These are phyloP conservation scores for Leccinum broughii DNA, from an alignment of 768 basidiomycete genomes.

Conservation along the genomic window DNA sequence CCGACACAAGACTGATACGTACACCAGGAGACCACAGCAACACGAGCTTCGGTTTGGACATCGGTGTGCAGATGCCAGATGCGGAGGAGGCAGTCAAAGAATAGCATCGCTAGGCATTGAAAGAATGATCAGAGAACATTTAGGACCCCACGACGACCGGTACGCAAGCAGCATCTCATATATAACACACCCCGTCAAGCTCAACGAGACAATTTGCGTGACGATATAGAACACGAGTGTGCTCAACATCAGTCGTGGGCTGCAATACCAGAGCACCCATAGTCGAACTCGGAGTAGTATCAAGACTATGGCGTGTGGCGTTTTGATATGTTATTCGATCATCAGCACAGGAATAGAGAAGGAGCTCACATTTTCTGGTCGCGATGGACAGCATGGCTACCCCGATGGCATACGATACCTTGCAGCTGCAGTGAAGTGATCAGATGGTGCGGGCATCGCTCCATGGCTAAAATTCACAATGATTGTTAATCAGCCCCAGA, in stretches of 20 bases:
- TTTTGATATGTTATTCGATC: no score
- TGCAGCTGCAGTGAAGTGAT: no score
- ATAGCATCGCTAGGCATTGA: slow-evolving; percentile 14
- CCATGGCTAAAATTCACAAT: no score
- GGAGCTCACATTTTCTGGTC: no score
- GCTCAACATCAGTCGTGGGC: slow-evolving; percentile 26
- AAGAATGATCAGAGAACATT: neutral
- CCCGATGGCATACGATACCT: slow-evolving; percentile 12
- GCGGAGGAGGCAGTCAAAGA: slow-evolving; percentile 12
- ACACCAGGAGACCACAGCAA: slow-evolving; percentile 34
- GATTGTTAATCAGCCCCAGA: no score
- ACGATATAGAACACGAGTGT: slow-evolving; percentile 33
- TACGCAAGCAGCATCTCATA: slow-evolving; percentile 30
- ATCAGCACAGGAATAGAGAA: no score
- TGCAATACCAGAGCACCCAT: slow-evolving; percentile 39
- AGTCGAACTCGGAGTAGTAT: slow-evolving; percentile 40
- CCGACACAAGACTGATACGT: neutral
- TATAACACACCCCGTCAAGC: slow-evolving; percentile 26
- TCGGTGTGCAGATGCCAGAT: slow-evolving; percentile 29
- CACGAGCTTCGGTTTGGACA: slow-evolving; percentile 18
- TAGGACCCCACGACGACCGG: neutral
- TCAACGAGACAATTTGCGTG: slow-evolving; percentile 29
- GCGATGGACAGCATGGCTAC: slow-evolving; percentile 32
- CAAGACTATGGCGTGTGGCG: no score
- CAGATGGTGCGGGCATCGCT: no score